Evolutionary conservation across 352 stramenopile genomes (phyloP), one percentile per base, ranked within the genome.

Genomic region (Globisporangium abappressorium): DNA sequence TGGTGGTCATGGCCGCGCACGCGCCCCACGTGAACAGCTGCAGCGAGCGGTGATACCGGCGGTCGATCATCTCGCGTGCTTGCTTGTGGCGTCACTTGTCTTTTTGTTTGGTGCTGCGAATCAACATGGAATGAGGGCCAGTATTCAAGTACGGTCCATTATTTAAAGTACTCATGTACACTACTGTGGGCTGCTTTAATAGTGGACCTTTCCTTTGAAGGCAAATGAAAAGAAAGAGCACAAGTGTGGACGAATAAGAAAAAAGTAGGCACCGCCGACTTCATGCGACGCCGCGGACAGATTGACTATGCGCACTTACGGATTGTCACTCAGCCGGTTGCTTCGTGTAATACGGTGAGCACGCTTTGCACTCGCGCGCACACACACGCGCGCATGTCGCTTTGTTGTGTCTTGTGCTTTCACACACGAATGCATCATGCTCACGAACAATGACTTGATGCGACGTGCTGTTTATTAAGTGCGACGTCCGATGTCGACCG

Each of bases 21-120:
- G 85, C 80, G 46, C 79, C 78, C 78, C 84, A 93, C 61, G 85
- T 90, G 71, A 95, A 94, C 54, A 96, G 77, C 65, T 96, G 85
- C 74, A 96, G 70, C 51, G 89, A 89, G 54, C 86, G 82, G 68
- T 94, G 84, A 69, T 90, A 94, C 70, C 86, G 85, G 75, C 87
- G 87, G 70, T 95, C 85, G 54, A 96, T 93, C 87, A 95, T 95
- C 22, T 74, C 26, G n/a, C 20, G 8, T 30, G 28, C 47, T 30
- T 28, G 9, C 15, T n/a, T 28, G 30, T 26, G 24, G 20, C 15
- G 51, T 38, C 47, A 33, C 30, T 33, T 33, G 30, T 33, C 30
- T 33, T 33, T 33, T 33, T 33, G 30, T 41, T 62, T 55, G 3
- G 18, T 34, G 36, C 7, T 26, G 36, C n/a, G n/a, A 49, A 62